Conservation (phyloP, 495 filamentous ascomycete species). For the Xylaria longipes region DNA sequence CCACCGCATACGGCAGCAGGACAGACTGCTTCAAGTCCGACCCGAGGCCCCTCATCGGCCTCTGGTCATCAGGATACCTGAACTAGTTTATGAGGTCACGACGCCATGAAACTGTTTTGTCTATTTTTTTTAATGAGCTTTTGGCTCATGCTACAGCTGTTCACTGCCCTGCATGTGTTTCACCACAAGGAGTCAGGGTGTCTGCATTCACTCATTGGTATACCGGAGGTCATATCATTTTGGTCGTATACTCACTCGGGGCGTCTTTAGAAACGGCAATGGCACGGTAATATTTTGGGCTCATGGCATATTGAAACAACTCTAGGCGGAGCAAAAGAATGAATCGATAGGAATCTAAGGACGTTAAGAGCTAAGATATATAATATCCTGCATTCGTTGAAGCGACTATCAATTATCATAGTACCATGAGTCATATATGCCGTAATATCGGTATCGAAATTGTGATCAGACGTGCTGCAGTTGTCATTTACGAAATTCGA, state of each 20-base stretch:
- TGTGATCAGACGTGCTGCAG: not conserved
- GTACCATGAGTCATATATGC: not conserved
- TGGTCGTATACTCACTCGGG: not conserved
- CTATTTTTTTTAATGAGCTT: not conserved
- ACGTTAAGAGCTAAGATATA: not conserved
- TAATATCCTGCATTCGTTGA: not conserved
- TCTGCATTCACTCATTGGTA: constrained; percentile 17
- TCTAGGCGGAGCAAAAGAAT: not conserved
- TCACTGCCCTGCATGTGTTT: constrained; percentile 3
- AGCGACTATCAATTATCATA: not conserved
- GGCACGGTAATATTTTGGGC: not conserved
- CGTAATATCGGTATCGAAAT: not conserved
- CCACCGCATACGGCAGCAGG: constrained; percentile 36
- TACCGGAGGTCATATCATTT: not conserved
- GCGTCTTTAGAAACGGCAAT: constrained; percentile 13
- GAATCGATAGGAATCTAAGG: not conserved
- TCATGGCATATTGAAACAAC: not conserved
- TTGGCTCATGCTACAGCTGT: not conserved
- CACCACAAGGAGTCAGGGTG: constrained; percentile 4
- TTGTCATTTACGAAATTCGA: not conserved
- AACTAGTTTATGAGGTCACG: not conserved
- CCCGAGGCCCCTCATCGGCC: not conserved
- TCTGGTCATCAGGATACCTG: not conserved
- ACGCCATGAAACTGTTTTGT: not conserved
- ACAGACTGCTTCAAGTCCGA: constrained; percentile 40